Conservation (phyloP, 345 rosid genomes). For the Alliaria petiolata region DNA sequence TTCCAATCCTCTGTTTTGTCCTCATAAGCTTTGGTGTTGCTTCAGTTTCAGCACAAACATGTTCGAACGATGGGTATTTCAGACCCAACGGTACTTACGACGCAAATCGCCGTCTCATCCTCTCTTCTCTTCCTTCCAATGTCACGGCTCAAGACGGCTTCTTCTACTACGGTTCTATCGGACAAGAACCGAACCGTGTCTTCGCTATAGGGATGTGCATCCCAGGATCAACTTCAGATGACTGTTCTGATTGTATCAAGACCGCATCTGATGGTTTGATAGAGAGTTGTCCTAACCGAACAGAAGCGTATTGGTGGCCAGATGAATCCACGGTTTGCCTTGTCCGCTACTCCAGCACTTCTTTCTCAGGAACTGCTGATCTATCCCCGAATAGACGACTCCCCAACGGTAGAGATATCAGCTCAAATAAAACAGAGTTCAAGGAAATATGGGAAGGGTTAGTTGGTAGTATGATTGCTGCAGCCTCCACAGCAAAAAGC, state of each 20-base stretch:
- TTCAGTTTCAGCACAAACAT: constrained; percentile 2
- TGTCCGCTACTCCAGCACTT: constrained; percentile 38
- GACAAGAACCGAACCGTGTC: constrained; percentile 21
- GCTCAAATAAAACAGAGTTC: background rate
- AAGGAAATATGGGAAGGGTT: background rate
- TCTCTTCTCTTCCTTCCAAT: constrained; percentile 24
- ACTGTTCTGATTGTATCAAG: constrained; percentile 18
- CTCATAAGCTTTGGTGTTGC: background rate
- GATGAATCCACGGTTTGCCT: constrained; percentile 27
- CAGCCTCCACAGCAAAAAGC: too few relatives aligned
- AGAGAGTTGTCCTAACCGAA: constrained; percentile 23
- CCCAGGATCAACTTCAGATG: constrained; percentile 22
- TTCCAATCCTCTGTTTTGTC: constrained; percentile 5
- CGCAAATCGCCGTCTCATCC: constrained; percentile 13
- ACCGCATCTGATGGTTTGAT: background rate
- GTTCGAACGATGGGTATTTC: constrained; percentile 15
- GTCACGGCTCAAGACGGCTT: constrained; percentile 13
- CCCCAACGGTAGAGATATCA: too few relatives aligned
- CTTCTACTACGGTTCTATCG: constrained; percentile 22
- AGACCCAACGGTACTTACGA: constrained; percentile 16
- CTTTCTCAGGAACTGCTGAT: constrained; percentile 1
- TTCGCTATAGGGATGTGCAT: constrained; percentile 28
- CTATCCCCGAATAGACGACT: background rate
- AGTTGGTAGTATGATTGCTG: too few relatives aligned
- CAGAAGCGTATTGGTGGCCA: constrained; percentile 16